Evolutionary conservation across 306 rosid species (phyloP), one percentile per base, ranked within the genome.

Genomic region (Abrus precatorius): DNA sequence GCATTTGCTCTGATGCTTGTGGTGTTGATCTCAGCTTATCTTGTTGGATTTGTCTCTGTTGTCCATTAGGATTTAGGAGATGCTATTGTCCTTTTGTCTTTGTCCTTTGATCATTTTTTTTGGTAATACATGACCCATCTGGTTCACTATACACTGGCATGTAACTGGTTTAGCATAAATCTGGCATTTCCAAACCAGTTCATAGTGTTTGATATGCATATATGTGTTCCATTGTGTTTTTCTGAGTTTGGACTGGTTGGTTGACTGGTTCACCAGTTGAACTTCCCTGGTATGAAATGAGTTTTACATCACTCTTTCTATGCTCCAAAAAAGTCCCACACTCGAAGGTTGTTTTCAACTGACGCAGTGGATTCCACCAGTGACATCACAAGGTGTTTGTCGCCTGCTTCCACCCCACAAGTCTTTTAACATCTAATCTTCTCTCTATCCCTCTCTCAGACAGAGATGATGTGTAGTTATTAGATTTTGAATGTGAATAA

Each of bases 401-500:
- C 20, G 33, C 54, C 45, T 44, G 7, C 38, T 30, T 29, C 69
- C 11, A 44, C 41, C n/a, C 41, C 54, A 27, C 20, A 49, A 75
- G 71, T 29, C 54, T 59, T 59, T 68, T n/a, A 43, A 57, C 69
- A 12, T 52, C 41, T 47, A 74, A 69, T 43, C 41, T 10, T 69
- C 53, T 48, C 53, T 48, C 52, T 49, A 20, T 34, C 53, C 48
- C 55, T 50, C 43, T n/a, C 47, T 56, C 47, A 9, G 79, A 45
- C 44, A 44, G 30, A 71, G 50, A 41, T 65, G 41, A 49, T 13
- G 34, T 57, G 3, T 47, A 2, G 50, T 34, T 78, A 29, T 76
- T 76, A 59, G 74, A 82, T 52, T 69, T 75, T 70, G n/a, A 80
- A 76, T 56, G 5, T 76, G 67, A 62, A 80, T 27, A 14, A 9